Percentiles rank a stretch among this genome's conserved stretches.
Evolutionary conservation across 164 flowering plant genomes (phyloP).

Genomic region (Nymphaea colorata): DNA sequence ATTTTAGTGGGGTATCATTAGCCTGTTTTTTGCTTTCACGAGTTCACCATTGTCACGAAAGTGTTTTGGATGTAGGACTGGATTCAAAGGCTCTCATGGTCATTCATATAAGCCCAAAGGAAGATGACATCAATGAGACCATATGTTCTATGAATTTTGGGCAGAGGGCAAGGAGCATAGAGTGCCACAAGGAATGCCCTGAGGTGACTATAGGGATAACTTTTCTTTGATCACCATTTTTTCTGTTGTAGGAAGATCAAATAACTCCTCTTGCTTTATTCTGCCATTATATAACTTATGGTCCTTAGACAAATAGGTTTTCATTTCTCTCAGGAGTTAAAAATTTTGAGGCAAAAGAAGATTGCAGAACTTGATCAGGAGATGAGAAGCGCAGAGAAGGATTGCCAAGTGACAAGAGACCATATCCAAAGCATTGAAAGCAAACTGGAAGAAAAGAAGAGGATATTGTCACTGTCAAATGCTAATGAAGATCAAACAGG

Average conservation of each 20-base stretch:
- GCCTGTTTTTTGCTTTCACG: conserved; percentile 2
- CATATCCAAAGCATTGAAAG: conserved; percentile 33
- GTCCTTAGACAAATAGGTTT: neutral
- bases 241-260: neutral
- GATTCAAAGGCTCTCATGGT: conserved; percentile 64
- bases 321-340: conserved; percentile 35
- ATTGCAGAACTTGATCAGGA: conserved; percentile 36
- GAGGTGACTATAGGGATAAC: conserved; percentile 18
- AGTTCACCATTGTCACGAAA: neutral
- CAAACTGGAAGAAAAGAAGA: conserved; percentile 37
- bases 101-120: conserved; percentile 61
- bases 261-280: neutral
- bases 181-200: conserved; percentile 28
- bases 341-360: conserved; percentile 36
- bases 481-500: conserved; percentile 19
- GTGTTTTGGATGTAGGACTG: conserved; percentile 26
- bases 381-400: conserved; percentile 50
- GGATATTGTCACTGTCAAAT: conserved; percentile 22
- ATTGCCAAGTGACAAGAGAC: conserved; percentile 30
- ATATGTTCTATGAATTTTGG: conserved; percentile 57
- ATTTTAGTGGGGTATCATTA: neutral
- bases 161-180: conserved; percentile 39
- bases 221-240: neutral
- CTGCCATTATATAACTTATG: neutral
- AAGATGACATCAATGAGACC: conserved; percentile 60